Percentiles rank a stretch among this genome's conserved stretches.
Conservation (phyloP, 805 yeast genomes). For the Candida saitoana region DNA sequence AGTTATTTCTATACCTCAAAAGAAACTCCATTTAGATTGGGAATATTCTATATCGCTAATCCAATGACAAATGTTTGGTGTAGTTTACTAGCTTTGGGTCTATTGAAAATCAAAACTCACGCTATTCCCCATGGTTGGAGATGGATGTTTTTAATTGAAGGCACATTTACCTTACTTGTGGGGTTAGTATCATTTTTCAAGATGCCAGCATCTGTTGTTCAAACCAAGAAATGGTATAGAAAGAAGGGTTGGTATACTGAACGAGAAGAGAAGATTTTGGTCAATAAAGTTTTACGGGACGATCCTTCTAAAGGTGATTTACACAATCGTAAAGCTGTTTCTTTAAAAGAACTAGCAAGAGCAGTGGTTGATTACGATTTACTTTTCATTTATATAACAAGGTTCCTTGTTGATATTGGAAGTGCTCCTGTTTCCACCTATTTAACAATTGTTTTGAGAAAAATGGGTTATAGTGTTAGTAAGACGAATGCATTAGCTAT, state of each 20-base stretch:
- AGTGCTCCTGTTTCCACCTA: constrained; percentile 5
- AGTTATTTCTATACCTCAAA: constrained; percentile 59
- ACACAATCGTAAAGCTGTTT: constrained; percentile 56
- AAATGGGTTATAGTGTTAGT: constrained; percentile 22
- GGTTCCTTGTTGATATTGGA: constrained; percentile 21
- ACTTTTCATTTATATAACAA: constrained; percentile 51
- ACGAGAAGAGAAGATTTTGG: constrained; percentile 53
- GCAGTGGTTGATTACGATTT: constrained; percentile 48
- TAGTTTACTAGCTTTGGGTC: constrained; percentile 45
- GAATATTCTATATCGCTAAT: constrained; percentile 56
- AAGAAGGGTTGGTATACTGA: constrained; percentile 48
- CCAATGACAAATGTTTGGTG: constrained; percentile 33
- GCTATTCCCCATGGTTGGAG: constrained; percentile 53
- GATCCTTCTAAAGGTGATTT: constrained; percentile 62
- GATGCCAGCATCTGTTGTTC: constrained; percentile 53
- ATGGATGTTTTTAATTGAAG: constrained; percentile 62
- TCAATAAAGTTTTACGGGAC: constrained; percentile 55
- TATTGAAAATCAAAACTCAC: constrained; percentile 47
- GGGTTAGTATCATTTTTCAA: constrained; percentile 41
- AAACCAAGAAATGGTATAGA: constrained; percentile 45
- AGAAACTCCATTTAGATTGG: constrained; percentile 55
- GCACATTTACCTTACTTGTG: constrained; percentile 48
- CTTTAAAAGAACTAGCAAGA: constrained; percentile 33
- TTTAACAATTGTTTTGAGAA: constrained; percentile 11
- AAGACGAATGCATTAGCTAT: constrained; percentile 20